Base-by-base conservation (phyloP, 306 rosid genomes). In the Castanopsis chinensis region DNA sequence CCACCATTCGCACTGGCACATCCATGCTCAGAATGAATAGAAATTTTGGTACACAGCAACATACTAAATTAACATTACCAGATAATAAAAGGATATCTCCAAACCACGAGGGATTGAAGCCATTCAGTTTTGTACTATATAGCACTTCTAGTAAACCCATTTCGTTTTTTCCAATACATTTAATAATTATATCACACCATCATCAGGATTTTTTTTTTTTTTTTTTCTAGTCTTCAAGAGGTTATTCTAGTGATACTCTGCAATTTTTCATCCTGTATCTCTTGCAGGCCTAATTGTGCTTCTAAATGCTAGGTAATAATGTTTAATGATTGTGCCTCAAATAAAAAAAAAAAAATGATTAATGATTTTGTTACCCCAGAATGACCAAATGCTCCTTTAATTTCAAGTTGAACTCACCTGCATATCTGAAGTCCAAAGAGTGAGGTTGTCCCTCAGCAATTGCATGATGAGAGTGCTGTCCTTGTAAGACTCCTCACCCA, bases 401-500 rank as follows among this genome's bases (percentile, higher is more conserved):
- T 23, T 67, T 67, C 72, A 32, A 18, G 28, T 35, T 68, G 52
- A n/a, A 79, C 82, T 81, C 57, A 90, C 97, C 90, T 89, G 93
- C 61, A 82, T 89, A 85, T 92, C 97, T 73, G 97, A 89, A 75
- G 97, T 91, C 97, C 97, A 91, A 71, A 91, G 97, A 43, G 97
- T 91, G 74, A 91, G 93, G 84, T 91, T 91, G 88, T 91, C 97
- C 87, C 97, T 85, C 59, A 91, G 68, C 77, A 91, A 93, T 81
- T 91, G 97, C 97, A 91, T 91, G 57, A 91, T 91, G 58, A 91
- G 93, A 19, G 97, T 91, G 92, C 97, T 91, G 85, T 91, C 97
- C 76, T 91, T 91, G 90, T 91, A 91, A 25, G 93, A 91, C 80
- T 91, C 97, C 88, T 91, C 97, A 56, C 97, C 97, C 83, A 91